phyloP scores from a whole-genome alignment of 257 asterid genomes.

The Solanum paucissectum region DNA sequence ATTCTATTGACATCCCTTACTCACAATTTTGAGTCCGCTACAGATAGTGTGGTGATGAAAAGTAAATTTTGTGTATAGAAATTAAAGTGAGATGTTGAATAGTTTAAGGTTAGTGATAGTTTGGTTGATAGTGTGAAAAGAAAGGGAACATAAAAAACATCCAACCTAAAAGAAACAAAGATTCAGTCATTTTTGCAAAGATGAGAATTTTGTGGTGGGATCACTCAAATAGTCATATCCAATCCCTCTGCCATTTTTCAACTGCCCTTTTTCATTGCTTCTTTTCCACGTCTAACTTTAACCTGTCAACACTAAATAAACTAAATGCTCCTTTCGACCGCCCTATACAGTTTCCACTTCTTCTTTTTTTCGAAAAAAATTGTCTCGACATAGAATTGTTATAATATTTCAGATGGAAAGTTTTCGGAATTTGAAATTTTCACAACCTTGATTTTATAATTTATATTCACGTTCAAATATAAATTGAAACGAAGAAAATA shows the following conservation, averaged over 20 bases:
- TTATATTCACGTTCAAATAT: too few relatives aligned
- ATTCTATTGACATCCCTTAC: background rate
- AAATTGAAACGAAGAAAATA: background rate
- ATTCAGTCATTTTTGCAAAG: background rate
- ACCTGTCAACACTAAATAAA: background rate
- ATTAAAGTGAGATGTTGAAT: background rate
- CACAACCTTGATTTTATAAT: too few relatives aligned
- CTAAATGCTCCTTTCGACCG: background rate
- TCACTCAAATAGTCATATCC: background rate
- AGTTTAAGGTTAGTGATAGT: background rate
- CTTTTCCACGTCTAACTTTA: slow-evolving; percentile 30
- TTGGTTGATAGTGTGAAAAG: background rate
- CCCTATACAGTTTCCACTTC: background rate
- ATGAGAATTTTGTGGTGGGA: background rate
- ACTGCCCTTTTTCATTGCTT: slow-evolving; percentile 13
- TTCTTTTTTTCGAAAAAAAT: too few relatives aligned
- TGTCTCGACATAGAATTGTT: background rate
- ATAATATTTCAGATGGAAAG: background rate
- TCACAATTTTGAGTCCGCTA: background rate
- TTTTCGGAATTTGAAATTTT: too few relatives aligned
- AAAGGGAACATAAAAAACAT: background rate
- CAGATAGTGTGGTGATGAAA: background rate
- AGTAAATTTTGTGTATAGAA: background rate
- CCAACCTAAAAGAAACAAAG: background rate
- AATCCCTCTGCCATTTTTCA: background rate